A percentile compares a stretch with the other conserved stretches of the same genome.
Evolutionary conservation across 2,329 filamentous ascomycete species (phyloP).

Genomic region (Alternaria brassicicola): DNA sequence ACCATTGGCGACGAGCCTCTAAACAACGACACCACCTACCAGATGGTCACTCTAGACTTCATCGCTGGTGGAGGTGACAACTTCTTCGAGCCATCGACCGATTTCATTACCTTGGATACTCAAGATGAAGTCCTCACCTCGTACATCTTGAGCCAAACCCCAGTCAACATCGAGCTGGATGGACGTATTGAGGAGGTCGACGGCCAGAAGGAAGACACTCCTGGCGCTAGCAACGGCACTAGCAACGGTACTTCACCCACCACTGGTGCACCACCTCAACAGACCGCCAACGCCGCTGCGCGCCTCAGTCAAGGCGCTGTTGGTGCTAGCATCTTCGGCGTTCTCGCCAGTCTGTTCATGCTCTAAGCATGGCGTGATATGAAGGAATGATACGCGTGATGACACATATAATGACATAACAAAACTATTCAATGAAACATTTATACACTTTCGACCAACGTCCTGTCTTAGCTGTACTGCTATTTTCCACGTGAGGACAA

Average conservation of each 20-base stretch:
- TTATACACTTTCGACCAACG: neutral
- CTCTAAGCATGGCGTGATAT: conserved; percentile 10
- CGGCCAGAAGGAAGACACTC: conserved; percentile 19
- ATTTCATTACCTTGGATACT: conserved; percentile 58
- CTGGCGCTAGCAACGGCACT: conserved; percentile 22
- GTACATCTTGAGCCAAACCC: conserved; percentile 58
- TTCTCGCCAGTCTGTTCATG: conserved; percentile 19
- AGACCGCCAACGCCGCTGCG: conserved; percentile 18
- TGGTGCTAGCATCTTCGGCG: conserved; percentile 14
- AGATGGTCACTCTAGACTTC: conserved; percentile 68
- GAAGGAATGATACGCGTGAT: neutral
- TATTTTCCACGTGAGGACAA: neutral
- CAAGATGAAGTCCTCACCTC: conserved; percentile 61
- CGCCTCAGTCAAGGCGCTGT: conserved; percentile 12
- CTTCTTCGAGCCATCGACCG: conserved; percentile 54
- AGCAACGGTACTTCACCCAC: conserved; percentile 26
- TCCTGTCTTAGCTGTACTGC: neutral
- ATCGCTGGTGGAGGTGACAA: conserved; percentile 66
- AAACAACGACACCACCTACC: conserved; percentile 58
- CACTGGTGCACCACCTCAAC: conserved; percentile 12
- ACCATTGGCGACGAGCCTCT: conserved; percentile 58
- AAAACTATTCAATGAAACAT: neutral
- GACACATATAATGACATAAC: neutral
- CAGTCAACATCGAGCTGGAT: conserved; percentile 59
- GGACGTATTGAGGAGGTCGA: conserved; percentile 52